Evolutionary conservation across 148 eudicot species (phyloP).

Genomic region (Fagopyrum esculentum): DNA sequence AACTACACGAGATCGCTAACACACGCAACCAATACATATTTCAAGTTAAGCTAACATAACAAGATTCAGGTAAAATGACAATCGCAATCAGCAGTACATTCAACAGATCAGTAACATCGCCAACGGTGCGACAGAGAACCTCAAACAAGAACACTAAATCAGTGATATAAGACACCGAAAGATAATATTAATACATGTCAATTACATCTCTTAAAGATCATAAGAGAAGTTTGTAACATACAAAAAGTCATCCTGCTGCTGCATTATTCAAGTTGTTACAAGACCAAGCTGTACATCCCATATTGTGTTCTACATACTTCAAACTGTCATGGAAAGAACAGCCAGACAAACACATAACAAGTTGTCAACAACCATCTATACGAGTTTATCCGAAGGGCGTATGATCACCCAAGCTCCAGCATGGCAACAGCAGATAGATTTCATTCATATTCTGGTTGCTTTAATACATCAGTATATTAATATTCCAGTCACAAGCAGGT

Average conservation of each 20-base stretch:
- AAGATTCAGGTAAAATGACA: background rate
- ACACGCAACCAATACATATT: too few relatives aligned
- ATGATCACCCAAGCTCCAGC: too few relatives aligned
- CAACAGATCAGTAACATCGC: background rate
- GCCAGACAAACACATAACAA: background rate
- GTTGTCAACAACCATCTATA: too few relatives aligned
- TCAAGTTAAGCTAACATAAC: too few relatives aligned
- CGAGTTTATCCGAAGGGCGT: too few relatives aligned
- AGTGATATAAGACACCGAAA: background rate
- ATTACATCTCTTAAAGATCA: background rate
- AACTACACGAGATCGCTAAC: too few relatives aligned
- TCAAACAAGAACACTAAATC: background rate
- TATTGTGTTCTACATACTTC: background rate
- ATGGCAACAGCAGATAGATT: background rate
- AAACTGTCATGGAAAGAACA: background rate
- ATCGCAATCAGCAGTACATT: background rate
- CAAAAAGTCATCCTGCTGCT: background rate
- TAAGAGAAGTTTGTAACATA: background rate
- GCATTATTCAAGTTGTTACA: background rate
- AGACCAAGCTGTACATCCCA: conserved; percentile 4
- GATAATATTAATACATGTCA: background rate
- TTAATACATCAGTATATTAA: background rate
- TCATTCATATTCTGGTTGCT: background rate
- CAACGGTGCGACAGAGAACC: background rate
- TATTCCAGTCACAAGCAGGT: background rate